A percentile compares a stretch with the other conserved stretches of the same genome.
Conservation (phyloP, 768 basidiomycete genomes). For the Lentinula detonsa region DNA sequence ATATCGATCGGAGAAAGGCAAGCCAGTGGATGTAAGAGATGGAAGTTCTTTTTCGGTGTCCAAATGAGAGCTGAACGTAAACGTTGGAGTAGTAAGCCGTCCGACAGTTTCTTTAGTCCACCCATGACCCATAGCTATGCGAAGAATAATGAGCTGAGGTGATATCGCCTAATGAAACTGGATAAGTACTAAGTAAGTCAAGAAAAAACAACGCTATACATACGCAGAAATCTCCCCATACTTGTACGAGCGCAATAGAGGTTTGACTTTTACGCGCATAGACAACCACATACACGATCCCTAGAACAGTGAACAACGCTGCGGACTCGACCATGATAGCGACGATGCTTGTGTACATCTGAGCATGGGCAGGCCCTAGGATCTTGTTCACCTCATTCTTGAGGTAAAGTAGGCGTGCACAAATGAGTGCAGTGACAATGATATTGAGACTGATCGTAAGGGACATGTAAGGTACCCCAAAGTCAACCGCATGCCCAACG, state of each 20-base stretch:
- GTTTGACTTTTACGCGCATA: conserved; percentile 27
- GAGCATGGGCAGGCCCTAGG: conserved; percentile 19
- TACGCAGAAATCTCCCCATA: conserved; percentile 37
- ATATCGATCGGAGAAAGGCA: background rate
- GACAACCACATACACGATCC: conserved; percentile 31
- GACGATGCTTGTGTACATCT: conserved; percentile 29
- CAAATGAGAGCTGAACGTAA: background rate
- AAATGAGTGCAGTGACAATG: conserved; percentile 33
- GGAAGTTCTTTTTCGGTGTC: background rate
- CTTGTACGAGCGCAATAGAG: conserved; percentile 29
- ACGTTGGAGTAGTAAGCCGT: background rate
- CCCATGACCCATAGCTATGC: conserved; percentile 6
- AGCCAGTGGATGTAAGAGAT: background rate
- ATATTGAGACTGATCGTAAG: conserved; percentile 36
- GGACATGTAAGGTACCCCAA: conserved; percentile 33
- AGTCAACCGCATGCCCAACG: conserved; percentile 27
- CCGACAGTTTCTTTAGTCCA: conserved; percentile 9
- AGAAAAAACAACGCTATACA: conserved; percentile 9
- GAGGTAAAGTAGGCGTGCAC: conserved; percentile 27
- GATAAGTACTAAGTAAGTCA: background rate
- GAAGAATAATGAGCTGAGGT: conserved; percentile 9
- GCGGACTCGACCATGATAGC: conserved; percentile 35
- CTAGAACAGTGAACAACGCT: conserved; percentile 30
- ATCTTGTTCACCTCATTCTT: conserved; percentile 19
- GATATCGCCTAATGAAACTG: conserved; percentile 3